Evolutionary conservation across 1,284 basidiomycete species (phyloP).

Genomic region (Tilletiopsis washingtonensis): DNA sequence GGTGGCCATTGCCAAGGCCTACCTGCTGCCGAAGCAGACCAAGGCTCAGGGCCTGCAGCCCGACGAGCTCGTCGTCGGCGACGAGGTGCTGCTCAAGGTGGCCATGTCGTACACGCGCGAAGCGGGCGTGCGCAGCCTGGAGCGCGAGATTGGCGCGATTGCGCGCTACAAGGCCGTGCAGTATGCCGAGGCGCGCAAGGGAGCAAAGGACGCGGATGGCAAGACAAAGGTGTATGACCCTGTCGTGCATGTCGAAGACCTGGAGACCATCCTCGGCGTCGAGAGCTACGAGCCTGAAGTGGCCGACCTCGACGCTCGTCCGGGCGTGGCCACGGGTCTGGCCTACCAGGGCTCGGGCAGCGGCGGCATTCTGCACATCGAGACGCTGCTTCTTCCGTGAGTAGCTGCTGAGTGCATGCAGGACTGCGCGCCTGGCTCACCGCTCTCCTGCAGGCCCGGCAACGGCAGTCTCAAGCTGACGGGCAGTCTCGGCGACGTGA

Average conservation of each 20-base stretch:
- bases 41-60: conserved; percentile 59
- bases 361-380: conserved; percentile 74
- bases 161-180: conserved; percentile 61
- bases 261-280: conserved; percentile 77
- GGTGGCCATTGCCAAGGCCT: conserved; percentile 49
- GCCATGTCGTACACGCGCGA: conserved; percentile 74
- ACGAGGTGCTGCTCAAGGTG: conserved; percentile 63
- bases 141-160: conserved; percentile 75
- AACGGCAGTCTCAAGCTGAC: conserved; percentile 65
- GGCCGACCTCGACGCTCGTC: conserved; percentile 62
- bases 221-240: conserved; percentile 54
- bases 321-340: conserved; percentile 69
- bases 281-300: conserved; percentile 74
- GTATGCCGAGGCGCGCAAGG: conserved; percentile 67
- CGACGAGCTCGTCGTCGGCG: conserved; percentile 55
- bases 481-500: conserved; percentile 62
- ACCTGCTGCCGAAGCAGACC: conserved; percentile 77
- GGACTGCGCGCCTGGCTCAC: no score
- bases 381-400: conserved; percentile 62
- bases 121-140: conserved; percentile 83
- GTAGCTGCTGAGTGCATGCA: no score
- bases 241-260: conserved; percentile 61
- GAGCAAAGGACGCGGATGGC: conserved; percentile 29
- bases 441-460: no score
- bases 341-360: conserved; percentile 82